phyloP scores from a whole-genome alignment of 768 basidiomycete genomes.

The Cystobasidium tubakii region DNA sequence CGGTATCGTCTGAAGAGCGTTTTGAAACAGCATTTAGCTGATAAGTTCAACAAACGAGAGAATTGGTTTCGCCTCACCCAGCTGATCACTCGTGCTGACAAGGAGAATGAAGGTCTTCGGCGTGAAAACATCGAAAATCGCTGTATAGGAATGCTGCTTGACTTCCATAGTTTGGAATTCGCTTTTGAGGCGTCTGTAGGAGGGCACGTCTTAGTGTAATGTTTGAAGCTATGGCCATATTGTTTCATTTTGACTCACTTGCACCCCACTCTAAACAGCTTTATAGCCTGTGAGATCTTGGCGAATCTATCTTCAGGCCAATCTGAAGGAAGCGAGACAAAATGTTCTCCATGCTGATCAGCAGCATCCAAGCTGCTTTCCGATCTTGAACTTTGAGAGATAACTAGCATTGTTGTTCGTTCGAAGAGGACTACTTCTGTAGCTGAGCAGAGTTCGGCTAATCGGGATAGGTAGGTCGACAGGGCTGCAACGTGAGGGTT shows the following conservation, averaged over 20 bases:
- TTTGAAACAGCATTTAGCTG: background rate
- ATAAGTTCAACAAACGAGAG: background rate
- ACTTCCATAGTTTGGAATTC: constrained; percentile 74
- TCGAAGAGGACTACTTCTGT: constrained; percentile 95
- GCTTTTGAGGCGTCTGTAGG: constrained; percentile 19
- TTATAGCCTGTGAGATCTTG: constrained; percentile 70
- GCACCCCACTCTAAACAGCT: constrained; percentile 89
- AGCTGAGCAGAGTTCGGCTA: constrained; percentile 79
- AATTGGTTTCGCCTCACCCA: constrained; percentile 15
- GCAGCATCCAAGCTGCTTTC: background rate
- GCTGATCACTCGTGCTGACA: constrained; percentile 50
- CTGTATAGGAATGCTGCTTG: constrained; percentile 76
- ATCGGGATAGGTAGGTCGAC: constrained; percentile 74
- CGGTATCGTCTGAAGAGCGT: constrained; percentile 23
- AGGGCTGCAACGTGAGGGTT: constrained; percentile 92
- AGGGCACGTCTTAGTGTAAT: background rate
- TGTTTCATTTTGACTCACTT: constrained; percentile 54
- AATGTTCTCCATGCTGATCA: constrained; percentile 8
- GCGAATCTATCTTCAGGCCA: constrained; percentile 53
- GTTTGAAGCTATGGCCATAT: background rate
- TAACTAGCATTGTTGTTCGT: constrained; percentile 94
- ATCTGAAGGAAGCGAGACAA: constrained; percentile 33
- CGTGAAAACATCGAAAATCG: constrained; percentile 86
- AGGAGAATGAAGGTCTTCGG: constrained; percentile 87
- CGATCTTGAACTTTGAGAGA: constrained; percentile 53